Evolutionary conservation across 2,329 filamentous ascomycete species (phyloP).

Genomic region (Celoporthe dispersa): DNA sequence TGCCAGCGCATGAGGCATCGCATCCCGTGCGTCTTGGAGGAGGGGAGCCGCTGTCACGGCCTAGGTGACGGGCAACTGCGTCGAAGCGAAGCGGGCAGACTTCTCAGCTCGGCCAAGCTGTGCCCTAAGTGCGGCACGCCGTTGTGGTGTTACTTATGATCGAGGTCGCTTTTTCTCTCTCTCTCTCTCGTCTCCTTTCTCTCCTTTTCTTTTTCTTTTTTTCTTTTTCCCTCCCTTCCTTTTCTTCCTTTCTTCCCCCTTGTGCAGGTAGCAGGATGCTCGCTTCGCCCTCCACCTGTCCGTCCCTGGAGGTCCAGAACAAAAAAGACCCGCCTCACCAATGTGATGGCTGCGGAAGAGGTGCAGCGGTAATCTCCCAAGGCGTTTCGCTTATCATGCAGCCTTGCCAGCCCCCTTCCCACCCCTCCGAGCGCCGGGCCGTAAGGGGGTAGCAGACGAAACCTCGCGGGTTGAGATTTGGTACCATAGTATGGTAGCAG

Average conservation of each 20-base stretch:
- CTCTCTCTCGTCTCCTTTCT: background rate
- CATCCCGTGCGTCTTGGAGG: background rate
- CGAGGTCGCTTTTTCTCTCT: background rate
- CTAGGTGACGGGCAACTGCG: background rate
- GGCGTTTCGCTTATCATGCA: conserved; percentile 28
- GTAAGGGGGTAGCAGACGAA: background rate
- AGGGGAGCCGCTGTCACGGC: background rate
- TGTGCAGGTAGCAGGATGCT: background rate
- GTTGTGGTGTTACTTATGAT: background rate
- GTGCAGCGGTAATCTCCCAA: conserved; percentile 27
- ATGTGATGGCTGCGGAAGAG: conserved; percentile 26
- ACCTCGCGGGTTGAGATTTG: background rate
- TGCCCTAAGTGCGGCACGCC: background rate
- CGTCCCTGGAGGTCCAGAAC: background rate
- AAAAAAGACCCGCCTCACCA: conserved; percentile 10
- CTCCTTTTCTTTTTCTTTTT: background rate
- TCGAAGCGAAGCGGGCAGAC: background rate
- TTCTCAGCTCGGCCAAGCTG: background rate
- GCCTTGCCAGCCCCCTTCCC: conserved; percentile 19
- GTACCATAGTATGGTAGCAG: background rate
- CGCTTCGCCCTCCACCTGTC: background rate
- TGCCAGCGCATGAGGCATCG: conserved; percentile 2
- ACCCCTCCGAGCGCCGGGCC: background rate
- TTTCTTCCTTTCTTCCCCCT: background rate
- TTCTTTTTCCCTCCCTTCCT: too few species aligned